Base-by-base conservation (phyloP, 2,329 filamentous ascomycete genomes). In the Aspergillus fumigatiaffinis region DNA sequence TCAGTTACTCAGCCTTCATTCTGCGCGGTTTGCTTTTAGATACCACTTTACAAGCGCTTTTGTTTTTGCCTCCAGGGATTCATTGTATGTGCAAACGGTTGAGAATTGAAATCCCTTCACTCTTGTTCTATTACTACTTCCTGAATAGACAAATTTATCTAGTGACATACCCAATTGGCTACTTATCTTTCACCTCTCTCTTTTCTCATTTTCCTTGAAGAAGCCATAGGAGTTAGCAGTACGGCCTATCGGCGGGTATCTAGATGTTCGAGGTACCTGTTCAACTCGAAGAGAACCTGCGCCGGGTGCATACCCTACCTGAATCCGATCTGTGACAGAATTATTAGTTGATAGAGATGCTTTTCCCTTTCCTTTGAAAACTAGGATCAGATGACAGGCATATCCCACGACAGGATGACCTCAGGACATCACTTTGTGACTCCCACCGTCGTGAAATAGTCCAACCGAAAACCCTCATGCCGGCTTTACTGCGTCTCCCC, bases 81-180 rank as follows among this genome's bases (percentile, higher is more conserved):
- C 32, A 35, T 32, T 50, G 17, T 41, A 25, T n/a, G 41, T n/a
- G 17, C 28, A 48, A 42, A 38, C 25, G 21, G 8, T 48, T 48
- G 20, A 54, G 20, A 35, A 49, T 23, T 14, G 32, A 23, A 17
- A 26, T 55, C 20, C 32, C 21, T 47, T 48, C 49, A n/a, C 28
- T 52, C 23, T 52, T 51, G 3, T 42, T 32, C 23, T 42, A 35
- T 47, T 25, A 29, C 51, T 38, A 17, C 50, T 42, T 50, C 26
- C n/a, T 50, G 12, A 52, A 50, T 57, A 50, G 44, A 50, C 47
- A 53, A 44, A 48, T 50, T 12, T 21, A 10, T 42, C 52, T 48
- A 52, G 49, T 49, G 53, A 52, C 25, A 55, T 55, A 52, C 50
- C 49, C 42, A 35, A 46, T 25, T 50, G 41, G 54, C 54, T 52